Base-by-base conservation (phyloP, 352 stramenopile species). In the Peronospora belbahrii region DNA sequence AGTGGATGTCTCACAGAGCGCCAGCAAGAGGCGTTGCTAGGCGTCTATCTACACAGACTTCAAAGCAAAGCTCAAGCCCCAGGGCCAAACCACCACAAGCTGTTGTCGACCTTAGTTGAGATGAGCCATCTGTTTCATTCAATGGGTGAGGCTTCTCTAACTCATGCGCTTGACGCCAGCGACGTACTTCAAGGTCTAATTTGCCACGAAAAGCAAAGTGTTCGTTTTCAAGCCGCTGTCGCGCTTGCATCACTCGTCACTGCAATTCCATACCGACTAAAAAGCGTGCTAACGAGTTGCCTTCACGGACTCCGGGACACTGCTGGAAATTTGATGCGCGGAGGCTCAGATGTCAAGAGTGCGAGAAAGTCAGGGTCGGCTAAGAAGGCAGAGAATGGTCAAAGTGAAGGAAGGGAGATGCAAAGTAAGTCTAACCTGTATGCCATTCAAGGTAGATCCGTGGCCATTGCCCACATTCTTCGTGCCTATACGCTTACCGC, bases 351-450 rank as follows among this genome's bases (percentile, higher is more conserved):
- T 30, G 31, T 52, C 8, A 59, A 70, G 30, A 54, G 57, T 25
- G 8, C n/a, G 22, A 51, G 31, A 30, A 65, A 33, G 38, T 42
- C 45, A 18, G 45, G 36, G 17, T 37, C 37, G 20, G 45, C 45
- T 37, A 39, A 50, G 2, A 54, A 45, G 6, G 36, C 40, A 20
- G 47, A 60, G 8, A 55, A 60, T 48, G 46, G 47, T 6, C 60
- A 57, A 59, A 52, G 64, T 25, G 62, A 70, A 35, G 51, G 42
- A 24, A 65, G 30, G 8, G 65, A 79, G 37, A 59, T 67, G 33
- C 68, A 75, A 48, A 75, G 75, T 56, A 85, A 88, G 45, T 57
- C 62, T 8, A 64, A 85, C 19, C 44, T 93, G 17, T 93, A 91
- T 50, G 65, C 74, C 11, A 66, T 93, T 38, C 82, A 93, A 59